Base-by-base conservation (phyloP, 768 basidiomycete species). In the Lactarius psammicola region DNA sequence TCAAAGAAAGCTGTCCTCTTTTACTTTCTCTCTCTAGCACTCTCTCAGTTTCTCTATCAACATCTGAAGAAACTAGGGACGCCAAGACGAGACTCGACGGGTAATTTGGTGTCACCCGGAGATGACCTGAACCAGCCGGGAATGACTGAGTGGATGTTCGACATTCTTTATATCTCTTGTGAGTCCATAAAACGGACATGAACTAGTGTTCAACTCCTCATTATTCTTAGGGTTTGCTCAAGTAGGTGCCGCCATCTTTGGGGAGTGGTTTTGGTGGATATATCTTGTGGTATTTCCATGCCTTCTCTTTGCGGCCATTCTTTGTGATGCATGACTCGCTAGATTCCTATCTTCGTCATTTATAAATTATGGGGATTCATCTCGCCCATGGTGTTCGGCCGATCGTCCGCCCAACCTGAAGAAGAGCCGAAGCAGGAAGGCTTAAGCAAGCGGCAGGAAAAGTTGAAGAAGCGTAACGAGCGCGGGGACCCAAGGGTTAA, bases 141-240 rank as follows among this genome's bases (percentile, higher is more conserved):
- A 26, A 80, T 92, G n/a, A 92, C 84, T 3, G 89, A 92, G 75
- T 92, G 89, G 87, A 89, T 87, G 68, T 91, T 90, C 70, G 92
- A 94, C 73, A 80, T 94, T 42, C 76, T 94, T 70, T 94, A 92
- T 74, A 81, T 94, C 56, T 91, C 91, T 44, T 94, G 92, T 89
- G 70, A 71, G 86, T 75, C 54, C 30, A 23, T 26, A 10, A 26
- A 10, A 40, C 26, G 56, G 26, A 23, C 20, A 56, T 8, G 11
- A 40, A 6, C 26, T 57, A n/a, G 57, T 64, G 28, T 67, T 61
- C 34, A 10, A 31, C 26, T 61, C 49, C 56, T 71, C 60, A 64
- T 62, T 30, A 13, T 17, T 56, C 17, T 61, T 46, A 90, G 89
- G 88, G 87, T 79, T 80, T 38, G 90, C 90, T 67, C 90, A 92